These are phyloP conservation scores for Cyclospora cayetanensis DNA, from an alignment of 169 alveolate genomes.

Conservation along the genomic window DNA sequence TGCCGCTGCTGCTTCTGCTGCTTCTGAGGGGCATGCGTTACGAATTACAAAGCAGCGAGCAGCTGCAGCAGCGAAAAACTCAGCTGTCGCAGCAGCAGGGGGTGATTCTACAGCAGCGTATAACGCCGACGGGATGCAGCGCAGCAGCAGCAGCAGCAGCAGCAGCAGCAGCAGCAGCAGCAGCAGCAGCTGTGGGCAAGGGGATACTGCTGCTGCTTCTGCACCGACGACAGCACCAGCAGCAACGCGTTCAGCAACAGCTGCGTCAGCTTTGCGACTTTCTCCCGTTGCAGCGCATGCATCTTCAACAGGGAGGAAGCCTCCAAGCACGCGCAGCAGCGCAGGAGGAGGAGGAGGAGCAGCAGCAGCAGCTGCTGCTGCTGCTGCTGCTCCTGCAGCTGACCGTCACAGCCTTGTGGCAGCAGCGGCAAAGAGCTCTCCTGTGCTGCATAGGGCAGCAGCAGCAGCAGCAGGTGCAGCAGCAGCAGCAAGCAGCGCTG, in stretches of 20 bases:
- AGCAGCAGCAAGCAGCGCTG: background rate
- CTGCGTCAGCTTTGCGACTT: background rate
- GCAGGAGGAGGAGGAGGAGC: background rate
- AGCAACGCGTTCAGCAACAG: background rate
- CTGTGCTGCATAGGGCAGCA: background rate
- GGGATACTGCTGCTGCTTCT: background rate
- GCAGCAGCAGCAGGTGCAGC: background rate
- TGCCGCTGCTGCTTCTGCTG: background rate
- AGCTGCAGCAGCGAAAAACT: background rate
- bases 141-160: background rate
- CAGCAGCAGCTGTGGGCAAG: background rate
- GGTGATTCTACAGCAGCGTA: background rate
- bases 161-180: background rate
- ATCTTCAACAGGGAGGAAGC: background rate
- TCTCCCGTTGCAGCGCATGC: background rate
- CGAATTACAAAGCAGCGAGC: background rate
- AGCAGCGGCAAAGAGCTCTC: background rate
- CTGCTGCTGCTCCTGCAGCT: background rate
- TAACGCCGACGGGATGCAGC: background rate
- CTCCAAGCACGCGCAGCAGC: background rate
- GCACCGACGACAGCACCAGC: background rate
- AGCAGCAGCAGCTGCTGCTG: background rate
- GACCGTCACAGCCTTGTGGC: background rate
- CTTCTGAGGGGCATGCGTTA: background rate
- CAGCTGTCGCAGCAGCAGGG: background rate